Base-by-base conservation (phyloP, 768 basidiomycete species). In the Naganishia vaughanmartiniae region DNA sequence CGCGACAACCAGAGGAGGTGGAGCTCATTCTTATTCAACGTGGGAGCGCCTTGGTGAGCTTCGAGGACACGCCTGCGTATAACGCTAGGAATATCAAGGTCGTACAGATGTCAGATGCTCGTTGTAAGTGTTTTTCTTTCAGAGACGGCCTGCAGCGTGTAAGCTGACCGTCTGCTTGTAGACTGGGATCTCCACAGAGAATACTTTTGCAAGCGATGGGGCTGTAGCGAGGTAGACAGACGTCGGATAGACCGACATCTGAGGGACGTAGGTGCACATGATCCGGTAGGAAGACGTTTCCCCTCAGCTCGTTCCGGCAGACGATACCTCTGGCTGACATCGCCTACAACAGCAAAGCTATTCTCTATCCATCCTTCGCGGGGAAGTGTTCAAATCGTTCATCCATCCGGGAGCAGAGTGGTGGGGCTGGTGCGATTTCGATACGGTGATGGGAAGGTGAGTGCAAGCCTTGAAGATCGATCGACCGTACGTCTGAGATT, bases 381-480 rank as follows among this genome's bases (percentile, higher is more conserved):
- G 74, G 57, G 53, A 69, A 51, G 74, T 74, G 39, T 74, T 74
- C 55, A 55, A 70, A 42, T 19, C 48, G 19, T 74, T 67, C 58
- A 68, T 73, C 0, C 51, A 60, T 11, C 72, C 74, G 19, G 51
- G 54, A 24, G 42, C 69, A 19, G 72, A 66, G 21, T 71, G 66
- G 48, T 74, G 74, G 74, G 74, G 74, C 2, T 74, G 55, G 34
- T 68, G 66, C 54, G 74, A 74, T 51, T 45, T 74, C 7, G 74
- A 74, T 51, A 73, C 65, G 24, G 54, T 71, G 51, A 55, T 74
- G 21, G 74, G 74, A 56, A 67, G 70, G 72, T 73, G 55, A 70
- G 73, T 69, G 15, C 14, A 11, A 2, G 42, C 42, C 7, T 15
- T 15, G 42, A 15, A 42, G 17, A 42, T 42, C 7, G 2, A 15